Evolutionary conservation across 169 alveolate species (phyloP).

Genomic region (Babesia caballi): DNA sequence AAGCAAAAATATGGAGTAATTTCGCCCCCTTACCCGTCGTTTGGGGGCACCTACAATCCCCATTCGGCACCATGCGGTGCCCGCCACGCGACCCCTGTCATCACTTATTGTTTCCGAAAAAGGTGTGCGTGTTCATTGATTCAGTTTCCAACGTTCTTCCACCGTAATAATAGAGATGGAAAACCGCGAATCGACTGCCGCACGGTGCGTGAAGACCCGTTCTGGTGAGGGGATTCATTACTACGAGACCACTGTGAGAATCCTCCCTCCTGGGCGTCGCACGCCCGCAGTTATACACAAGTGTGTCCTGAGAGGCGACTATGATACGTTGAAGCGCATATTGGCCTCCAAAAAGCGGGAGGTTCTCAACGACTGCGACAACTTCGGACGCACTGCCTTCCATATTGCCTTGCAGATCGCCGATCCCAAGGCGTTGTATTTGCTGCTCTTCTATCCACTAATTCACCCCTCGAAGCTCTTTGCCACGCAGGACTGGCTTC

Average conservation of each 20-base stretch:
- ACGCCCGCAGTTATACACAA: conserved; percentile 28
- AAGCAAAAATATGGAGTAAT: too few relatives aligned
- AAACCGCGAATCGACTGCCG: too few relatives aligned
- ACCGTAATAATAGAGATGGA: too few relatives aligned
- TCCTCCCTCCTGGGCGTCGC: conserved; percentile 14
- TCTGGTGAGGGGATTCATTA: too few relatives aligned
- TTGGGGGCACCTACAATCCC: too few relatives aligned
- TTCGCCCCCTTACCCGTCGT: too few relatives aligned
- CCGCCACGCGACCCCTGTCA: too few relatives aligned
- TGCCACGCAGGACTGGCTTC: conserved; percentile 56
- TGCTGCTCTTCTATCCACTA: conserved; percentile 54
- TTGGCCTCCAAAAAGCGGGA: conserved; percentile 53
- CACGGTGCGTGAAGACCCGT: too few relatives aligned
- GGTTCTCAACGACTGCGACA: conserved; percentile 53
- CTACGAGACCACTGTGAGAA: not conserved
- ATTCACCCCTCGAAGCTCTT: conserved; percentile 50
- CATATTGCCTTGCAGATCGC: conserved; percentile 62
- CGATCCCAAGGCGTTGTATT: conserved; percentile 57
- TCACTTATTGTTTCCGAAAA: too few relatives aligned
- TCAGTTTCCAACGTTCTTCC: too few relatives aligned
- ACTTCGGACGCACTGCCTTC: conserved; percentile 59
- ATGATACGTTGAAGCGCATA: conserved; percentile 43
- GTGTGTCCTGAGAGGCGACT: conserved; percentile 34
- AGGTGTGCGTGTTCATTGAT: too few relatives aligned
- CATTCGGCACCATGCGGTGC: too few relatives aligned